Evolutionary conservation across 163 green algal genomes (phyloP), one percentile per base, ranked within the genome.

Genomic region (Trebouxiophyceae sp.): DNA sequence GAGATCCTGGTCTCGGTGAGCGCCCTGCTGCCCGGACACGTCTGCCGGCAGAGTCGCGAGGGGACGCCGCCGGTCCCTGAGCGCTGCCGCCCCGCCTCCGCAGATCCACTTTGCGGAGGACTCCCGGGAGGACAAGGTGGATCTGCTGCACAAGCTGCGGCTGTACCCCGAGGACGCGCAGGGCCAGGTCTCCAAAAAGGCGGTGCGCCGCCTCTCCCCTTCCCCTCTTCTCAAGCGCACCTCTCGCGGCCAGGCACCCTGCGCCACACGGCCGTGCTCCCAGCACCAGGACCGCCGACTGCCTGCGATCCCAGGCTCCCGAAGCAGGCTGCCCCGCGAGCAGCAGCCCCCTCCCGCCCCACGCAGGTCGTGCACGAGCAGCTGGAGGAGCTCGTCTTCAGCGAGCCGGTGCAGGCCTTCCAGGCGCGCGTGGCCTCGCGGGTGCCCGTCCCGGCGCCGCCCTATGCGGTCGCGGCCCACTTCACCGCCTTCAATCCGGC

Each of bases 331-430:
- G 39, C 39, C 16, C 8, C 39, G 8, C 8, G 39, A 16, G 39
- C 39, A 50, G 16, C 8, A 50, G 39, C 39, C 39, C 8, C 16
- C 8, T n/a, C 39, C 8, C 16, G 39, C 16, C 8, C 8, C 16
- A 16, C 5, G 47, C 84, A 84, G 70, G 83, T 94, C 20, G 75
- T 94, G 24, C 63, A 67, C 44, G 89, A 97, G 77, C 70, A 77
- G 33, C 95, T 92, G 58, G 93, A 98, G 45, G 93, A 98, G 74
- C 39, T 98, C 22, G 86, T 97, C 23, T 91, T 98, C 66, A 86
- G 71, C 57, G 85, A 97, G 60, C 92, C 92, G 0, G 62, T 75
- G 0, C 76, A 90, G 58, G 73, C 66, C 2, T 95, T 97, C 65
- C 88, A 88, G 58, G 62, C 74, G 28, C 67, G 69, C 2, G 62